Base-by-base conservation (phyloP, 2,329 filamentous ascomycete species). In the Epichloe sp. region DNA sequence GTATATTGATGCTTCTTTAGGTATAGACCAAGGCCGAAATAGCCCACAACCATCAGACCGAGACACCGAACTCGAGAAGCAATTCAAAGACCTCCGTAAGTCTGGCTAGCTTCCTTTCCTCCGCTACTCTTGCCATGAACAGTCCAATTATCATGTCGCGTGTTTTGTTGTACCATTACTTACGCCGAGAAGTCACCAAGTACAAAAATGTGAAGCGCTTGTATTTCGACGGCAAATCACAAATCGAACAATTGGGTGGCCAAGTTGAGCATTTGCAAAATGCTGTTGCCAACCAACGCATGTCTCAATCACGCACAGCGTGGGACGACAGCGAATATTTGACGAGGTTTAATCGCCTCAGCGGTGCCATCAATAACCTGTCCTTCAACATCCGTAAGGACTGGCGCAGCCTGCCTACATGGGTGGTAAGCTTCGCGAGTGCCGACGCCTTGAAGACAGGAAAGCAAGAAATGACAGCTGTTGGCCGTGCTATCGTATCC, bases 181-280 rank as follows among this genome's bases (percentile, higher is more conserved):
- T 69, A 49, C 38, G 34, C 21, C 7, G 40, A 62, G 49, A 56
- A 95, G 90, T 93, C 62, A 82, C 81, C 58, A 98, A 98, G 71
- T 98, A 98, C 66, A 94, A 94, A 66, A 95, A 96, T 64, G 91
- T 98, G 52, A 98, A 98, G 73, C 83, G 89, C 51, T 86, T 96
- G 60, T 98, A 96, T 65, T 97, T 97, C 66, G 93, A 97, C 57
- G 89, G 91, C 63, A 93, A 95, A 64, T 78, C 83, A 15, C 90
- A 96, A 68, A 91, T 97, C 50, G 90, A 96, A 62, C 81, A 86
- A 60, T 85, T 95, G 60, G 86, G 84, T 57, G 77, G 82, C 17
- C 90, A 26, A 26, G 86, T 97, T 23, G 91, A 96, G 66, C 86
- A 93, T 60, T 77, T 98, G 17, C 93, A 98, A 66, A 97, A 98